Evolutionary conservation across 805 yeast genomes (phyloP).

Genomic region (Cyberlindnera veronae): DNA sequence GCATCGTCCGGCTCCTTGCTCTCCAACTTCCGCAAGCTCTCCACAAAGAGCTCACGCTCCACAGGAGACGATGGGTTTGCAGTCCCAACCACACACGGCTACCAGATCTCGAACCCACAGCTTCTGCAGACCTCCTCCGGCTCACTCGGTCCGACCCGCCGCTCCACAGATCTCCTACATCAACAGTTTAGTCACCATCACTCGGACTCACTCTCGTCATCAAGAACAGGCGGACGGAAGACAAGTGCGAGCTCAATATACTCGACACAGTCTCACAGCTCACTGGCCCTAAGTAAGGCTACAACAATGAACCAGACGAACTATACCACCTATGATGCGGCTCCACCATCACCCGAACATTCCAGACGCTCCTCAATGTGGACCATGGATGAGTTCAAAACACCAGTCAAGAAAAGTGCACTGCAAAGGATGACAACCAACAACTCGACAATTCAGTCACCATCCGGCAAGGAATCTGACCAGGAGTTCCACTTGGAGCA

Average conservation of each 20-base stretch:
- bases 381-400: conserved; percentile 18
- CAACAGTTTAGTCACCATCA: conserved; percentile 5
- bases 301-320: conserved; percentile 25
- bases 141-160: conserved; percentile 4
- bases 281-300: conserved; percentile 26
- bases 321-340: conserved; percentile 18
- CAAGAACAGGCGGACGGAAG: conserved; percentile 19
- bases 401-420: conserved; percentile 22
- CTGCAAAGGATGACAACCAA: conserved; percentile 26
- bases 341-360: conserved; percentile 25
- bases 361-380: conserved; percentile 29
- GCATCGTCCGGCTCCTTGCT: conserved; percentile 24
- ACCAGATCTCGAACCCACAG: conserved; percentile 27
- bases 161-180: conserved; percentile 11
- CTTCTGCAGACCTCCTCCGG: conserved; percentile 14
- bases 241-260: conserved; percentile 24
- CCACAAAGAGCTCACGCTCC: conserved; percentile 16
- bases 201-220: conserved; percentile 4
- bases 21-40: conserved; percentile 27
- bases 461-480: conserved; percentile 8
- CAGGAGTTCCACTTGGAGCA: conserved; percentile 45
- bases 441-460: conserved; percentile 14
- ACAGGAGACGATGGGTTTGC: conserved; percentile 11
- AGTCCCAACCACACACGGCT: conserved; percentile 3
- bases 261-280: conserved; percentile 25